These are phyloP conservation scores for Epichloe bromicola DNA, from an alignment of 2,329 filamentous ascomycete genomes.

Conservation along the genomic window DNA sequence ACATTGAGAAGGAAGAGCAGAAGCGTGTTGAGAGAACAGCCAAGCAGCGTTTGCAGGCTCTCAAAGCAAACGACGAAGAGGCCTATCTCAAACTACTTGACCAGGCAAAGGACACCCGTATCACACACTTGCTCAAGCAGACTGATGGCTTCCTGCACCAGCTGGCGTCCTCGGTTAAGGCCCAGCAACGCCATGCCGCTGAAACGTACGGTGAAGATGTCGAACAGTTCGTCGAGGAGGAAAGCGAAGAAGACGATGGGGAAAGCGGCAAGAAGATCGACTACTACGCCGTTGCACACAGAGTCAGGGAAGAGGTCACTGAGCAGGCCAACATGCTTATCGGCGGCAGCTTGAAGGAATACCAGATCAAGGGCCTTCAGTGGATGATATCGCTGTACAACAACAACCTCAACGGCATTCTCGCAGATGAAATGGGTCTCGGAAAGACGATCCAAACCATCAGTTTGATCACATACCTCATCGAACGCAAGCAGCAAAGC, in stretches of 20 bases:
- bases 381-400: conserved; percentile 99
- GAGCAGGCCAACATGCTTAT: conserved; percentile 76
- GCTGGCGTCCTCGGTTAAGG: conserved; percentile 85
- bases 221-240: conserved; percentile 42
- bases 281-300: conserved; percentile 97
- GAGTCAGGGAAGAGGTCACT: conserved; percentile 82
- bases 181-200: conserved; percentile 74
- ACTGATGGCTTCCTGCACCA: conserved; percentile 96
- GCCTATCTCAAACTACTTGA: conserved; percentile 96
- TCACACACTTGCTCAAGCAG: conserved; percentile 90
- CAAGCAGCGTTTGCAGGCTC: conserved; percentile 96
- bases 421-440: conserved; percentile 98
- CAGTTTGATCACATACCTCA: conserved; percentile 91
- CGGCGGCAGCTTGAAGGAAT: conserved; percentile 88
- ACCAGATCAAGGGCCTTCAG: conserved; percentile 94
- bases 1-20: conserved; percentile 98
- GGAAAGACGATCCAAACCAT: conserved; percentile 99
- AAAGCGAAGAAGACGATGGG: conserved; percentile 57
- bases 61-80: conserved; percentile 98
- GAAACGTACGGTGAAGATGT: conserved; percentile 61
- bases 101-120: conserved; percentile 98
- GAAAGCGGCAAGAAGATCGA: conserved; percentile 74
- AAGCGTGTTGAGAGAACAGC: conserved; percentile 95
- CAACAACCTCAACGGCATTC: conserved; percentile 98
- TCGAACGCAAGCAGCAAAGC: conserved; percentile 84